Evolutionary conservation across 208 protist genomes (phyloP).

Genomic region (Kentomonas sorsogonicus): DNA sequence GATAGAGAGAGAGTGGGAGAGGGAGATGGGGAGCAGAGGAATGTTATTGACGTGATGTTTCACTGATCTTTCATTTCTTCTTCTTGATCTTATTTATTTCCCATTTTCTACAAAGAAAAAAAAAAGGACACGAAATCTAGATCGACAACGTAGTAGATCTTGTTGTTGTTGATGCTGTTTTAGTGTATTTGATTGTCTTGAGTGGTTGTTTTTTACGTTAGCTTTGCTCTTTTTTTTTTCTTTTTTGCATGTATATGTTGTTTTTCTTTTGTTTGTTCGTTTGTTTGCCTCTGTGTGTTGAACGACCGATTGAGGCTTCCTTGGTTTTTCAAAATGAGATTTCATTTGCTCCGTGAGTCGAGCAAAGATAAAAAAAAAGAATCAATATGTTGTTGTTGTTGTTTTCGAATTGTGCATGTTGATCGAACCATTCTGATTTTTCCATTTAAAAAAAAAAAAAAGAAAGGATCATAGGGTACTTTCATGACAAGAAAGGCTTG

Average conservation of each 20-base stretch:
- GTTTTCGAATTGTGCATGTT: too few relatives aligned
- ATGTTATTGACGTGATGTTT: not conserved
- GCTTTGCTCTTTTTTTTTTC: slow-evolving; percentile 9
- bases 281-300: slow-evolving; percentile 1
- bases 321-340: not conserved
- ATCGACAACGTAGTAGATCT: too few relatives aligned
- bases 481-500: slow-evolving; percentile 1
- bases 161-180: too few relatives aligned
- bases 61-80: not conserved
- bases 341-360: not conserved
- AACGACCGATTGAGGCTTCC: not conserved
- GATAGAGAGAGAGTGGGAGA: not conserved
- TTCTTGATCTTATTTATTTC: slow-evolving; percentile 5
- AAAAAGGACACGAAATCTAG: not conserved
- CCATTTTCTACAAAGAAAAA: not conserved
- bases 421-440: too few relatives aligned
- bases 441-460: slow-evolving; percentile 2
- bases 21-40: not conserved
- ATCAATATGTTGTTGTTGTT: too few relatives aligned
- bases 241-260: slow-evolving; percentile 1
- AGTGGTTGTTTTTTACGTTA: too few relatives aligned
- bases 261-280: slow-evolving; percentile 6
- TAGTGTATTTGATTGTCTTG: too few relatives aligned
- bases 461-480: not conserved
- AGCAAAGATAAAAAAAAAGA: not conserved